phyloP scores from a whole-genome alignment of 495 filamentous ascomycete genomes.

The Talaromyces liani region DNA sequence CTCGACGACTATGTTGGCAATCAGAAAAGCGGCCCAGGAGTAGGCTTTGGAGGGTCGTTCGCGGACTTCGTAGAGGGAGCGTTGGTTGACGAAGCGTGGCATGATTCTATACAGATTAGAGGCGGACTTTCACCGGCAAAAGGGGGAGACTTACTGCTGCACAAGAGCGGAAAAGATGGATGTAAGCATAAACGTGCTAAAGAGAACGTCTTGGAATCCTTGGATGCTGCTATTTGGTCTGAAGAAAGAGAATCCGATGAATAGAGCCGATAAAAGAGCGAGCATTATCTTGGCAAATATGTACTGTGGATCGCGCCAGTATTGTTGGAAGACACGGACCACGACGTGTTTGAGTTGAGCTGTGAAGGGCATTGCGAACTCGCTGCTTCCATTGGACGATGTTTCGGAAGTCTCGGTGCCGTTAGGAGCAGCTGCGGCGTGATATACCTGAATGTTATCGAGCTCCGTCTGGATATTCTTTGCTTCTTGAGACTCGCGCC shows the following conservation, averaged over 20 bases:
- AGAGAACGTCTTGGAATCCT: constrained; percentile 47
- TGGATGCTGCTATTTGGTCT: constrained; percentile 33
- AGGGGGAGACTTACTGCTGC: constrained; percentile 27
- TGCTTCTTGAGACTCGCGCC: constrained; percentile 68
- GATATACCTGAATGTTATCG: constrained; percentile 50
- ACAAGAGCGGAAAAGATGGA: constrained; percentile 46
- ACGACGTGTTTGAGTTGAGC: constrained; percentile 41
- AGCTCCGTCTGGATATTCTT: constrained; percentile 56
- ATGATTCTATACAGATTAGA: constrained; percentile 44
- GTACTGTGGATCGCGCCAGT: constrained; percentile 40
- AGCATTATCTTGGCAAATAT: constrained; percentile 33
- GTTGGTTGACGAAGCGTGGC: constrained; percentile 59
- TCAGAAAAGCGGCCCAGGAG: constrained; percentile 64
- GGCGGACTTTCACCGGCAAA: too few species aligned
- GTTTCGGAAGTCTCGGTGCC: constrained; percentile 13
- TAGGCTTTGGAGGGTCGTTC: constrained; percentile 66
- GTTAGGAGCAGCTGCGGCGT: constrained; percentile 14
- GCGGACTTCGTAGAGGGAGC: constrained; percentile 61
- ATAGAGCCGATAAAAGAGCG: constrained; percentile 45
- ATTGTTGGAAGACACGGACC: constrained; percentile 26
- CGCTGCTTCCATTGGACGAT: constrained; percentile 7
- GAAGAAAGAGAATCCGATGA: constrained; percentile 54
- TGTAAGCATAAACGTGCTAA: constrained; percentile 55
- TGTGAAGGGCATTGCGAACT: constrained; percentile 45
- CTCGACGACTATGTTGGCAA: constrained; percentile 62